phyloP scores from a whole-genome alignment of 1,284 basidiomycete species.

The Ustilago loliicola region DNA sequence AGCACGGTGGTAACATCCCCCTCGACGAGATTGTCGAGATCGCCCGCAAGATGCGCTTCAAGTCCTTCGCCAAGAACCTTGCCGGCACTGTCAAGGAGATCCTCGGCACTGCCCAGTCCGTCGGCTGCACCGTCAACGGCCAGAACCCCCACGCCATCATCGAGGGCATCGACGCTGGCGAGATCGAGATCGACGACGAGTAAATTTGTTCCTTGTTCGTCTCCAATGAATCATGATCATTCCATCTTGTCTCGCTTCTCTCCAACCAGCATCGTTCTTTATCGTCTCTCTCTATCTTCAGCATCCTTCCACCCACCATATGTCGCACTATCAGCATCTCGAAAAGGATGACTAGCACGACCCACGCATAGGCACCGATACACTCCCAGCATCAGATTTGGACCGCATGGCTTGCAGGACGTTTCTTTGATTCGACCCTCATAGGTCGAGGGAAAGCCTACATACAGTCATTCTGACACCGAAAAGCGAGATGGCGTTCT shows the following conservation, averaged over 20 bases:
- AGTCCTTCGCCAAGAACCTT: conserved; percentile 93
- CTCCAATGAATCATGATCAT: background rate
- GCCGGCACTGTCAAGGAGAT: conserved; percentile 85
- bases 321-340: background rate
- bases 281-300: conserved; percentile 9
- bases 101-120: conserved; percentile 78
- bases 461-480: conserved; percentile 12
- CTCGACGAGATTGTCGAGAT: conserved; percentile 96
- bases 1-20: conserved; percentile 94
- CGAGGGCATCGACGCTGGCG: conserved; percentile 93
- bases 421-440: conserved; percentile 11
- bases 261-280: conserved; percentile 25
- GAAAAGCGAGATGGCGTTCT: conserved; percentile 49
- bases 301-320: conserved; percentile 11
- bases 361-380: conserved; percentile 18
- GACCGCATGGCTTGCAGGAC: conserved; percentile 1
- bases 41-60: conserved; percentile 94
- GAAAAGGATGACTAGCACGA: background rate
- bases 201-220: conserved; percentile 50
- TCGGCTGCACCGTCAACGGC: conserved; percentile 97
- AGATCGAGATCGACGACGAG: conserved; percentile 76
- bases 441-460: conserved; percentile 17
- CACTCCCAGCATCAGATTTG: background rate
- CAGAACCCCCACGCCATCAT: conserved; percentile 94
- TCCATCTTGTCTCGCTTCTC: conserved; percentile 1